A percentile compares a stretch with the other conserved stretches of the same genome.
Evolutionary conservation across 140 eudicot species (phyloP).

Genomic region (Stevia rebaudiana): DNA sequence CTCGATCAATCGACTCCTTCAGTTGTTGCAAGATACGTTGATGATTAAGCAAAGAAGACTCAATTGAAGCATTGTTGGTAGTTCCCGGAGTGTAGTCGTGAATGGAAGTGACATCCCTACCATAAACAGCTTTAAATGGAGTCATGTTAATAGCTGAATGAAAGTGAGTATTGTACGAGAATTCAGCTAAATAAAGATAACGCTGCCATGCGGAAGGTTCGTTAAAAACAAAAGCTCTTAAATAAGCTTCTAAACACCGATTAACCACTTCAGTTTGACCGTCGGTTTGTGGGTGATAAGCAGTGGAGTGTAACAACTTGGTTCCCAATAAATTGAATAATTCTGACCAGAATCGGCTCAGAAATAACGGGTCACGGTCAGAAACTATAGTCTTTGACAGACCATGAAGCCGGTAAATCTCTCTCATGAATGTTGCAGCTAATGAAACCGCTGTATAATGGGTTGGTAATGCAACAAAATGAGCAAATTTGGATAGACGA

Average conservation of each 20-base stretch:
- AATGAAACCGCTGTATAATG: too few relatives aligned
- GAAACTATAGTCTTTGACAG: too few relatives aligned
- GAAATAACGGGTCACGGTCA: too few relatives aligned
- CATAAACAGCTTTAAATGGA: background rate
- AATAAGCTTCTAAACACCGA: background rate
- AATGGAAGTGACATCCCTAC: background rate
- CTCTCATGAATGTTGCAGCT: too few relatives aligned
- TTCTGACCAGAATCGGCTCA: background rate
- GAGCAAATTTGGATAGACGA: too few relatives aligned
- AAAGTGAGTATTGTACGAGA: background rate
- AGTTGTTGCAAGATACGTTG: too few relatives aligned
- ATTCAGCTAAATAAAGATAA: background rate
- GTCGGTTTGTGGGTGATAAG: background rate
- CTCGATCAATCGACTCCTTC: too few relatives aligned
- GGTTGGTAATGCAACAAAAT: too few relatives aligned
- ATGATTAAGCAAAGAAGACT: too few relatives aligned
- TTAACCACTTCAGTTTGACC: too few relatives aligned
- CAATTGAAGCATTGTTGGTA: too few relatives aligned
- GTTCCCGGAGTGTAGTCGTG: background rate
- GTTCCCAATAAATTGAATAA: background rate
- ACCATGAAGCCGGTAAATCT: too few relatives aligned
- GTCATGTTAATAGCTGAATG: background rate
- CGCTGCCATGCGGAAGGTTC: background rate
- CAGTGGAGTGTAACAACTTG: background rate
- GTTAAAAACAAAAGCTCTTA: background rate